phyloP scores from a whole-genome alignment of 2,329 filamentous ascomycete species.

The Colletotrichum tofieldiae region DNA sequence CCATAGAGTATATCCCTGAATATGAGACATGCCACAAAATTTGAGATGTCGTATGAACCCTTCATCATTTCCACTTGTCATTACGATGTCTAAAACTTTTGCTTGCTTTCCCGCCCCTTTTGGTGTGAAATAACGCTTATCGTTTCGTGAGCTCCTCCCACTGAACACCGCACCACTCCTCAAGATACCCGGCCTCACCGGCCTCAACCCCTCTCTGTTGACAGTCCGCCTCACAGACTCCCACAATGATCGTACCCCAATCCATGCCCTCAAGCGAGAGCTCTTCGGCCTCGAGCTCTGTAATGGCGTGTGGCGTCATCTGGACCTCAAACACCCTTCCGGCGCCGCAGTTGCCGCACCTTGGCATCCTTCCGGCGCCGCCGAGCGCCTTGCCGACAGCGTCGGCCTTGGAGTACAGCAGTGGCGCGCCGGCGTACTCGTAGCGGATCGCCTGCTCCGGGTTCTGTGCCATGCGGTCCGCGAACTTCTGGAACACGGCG shows the following conservation, averaged over 20 bases:
- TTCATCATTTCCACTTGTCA: constrained; percentile 5
- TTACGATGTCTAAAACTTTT: constrained; percentile 9
- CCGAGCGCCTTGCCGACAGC: constrained; percentile 77
- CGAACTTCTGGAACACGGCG: constrained; percentile 84
- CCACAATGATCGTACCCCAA: constrained; percentile 94
- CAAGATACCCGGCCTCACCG: constrained; percentile 82
- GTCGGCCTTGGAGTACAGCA: constrained; percentile 88
- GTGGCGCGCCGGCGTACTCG: constrained; percentile 79
- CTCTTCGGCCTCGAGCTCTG: constrained; percentile 86
- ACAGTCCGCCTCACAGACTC: constrained; percentile 88
- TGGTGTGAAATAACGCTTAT: constrained; percentile 47
- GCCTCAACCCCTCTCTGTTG: constrained; percentile 69
- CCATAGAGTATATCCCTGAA: constrained; percentile 44
- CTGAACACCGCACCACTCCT: constrained; percentile 98
- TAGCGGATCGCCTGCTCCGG: constrained; percentile 88
- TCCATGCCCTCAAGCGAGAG: constrained; percentile 90
- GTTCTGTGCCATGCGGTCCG: constrained; percentile 83
- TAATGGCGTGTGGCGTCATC: constrained; percentile 91
- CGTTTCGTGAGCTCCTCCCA: constrained; percentile 84
- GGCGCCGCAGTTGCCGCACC: constrained; percentile 83
- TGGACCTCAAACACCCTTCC: constrained; percentile 91
- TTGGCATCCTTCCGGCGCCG: constrained; percentile 69
- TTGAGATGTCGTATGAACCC: constrained; percentile 31
- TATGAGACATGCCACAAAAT: constrained; percentile 43
- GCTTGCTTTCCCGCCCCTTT: constrained; percentile 46